Base-by-base conservation (phyloP, 2,329 filamentous ascomycete species). In the Lojkania enalia region DNA sequence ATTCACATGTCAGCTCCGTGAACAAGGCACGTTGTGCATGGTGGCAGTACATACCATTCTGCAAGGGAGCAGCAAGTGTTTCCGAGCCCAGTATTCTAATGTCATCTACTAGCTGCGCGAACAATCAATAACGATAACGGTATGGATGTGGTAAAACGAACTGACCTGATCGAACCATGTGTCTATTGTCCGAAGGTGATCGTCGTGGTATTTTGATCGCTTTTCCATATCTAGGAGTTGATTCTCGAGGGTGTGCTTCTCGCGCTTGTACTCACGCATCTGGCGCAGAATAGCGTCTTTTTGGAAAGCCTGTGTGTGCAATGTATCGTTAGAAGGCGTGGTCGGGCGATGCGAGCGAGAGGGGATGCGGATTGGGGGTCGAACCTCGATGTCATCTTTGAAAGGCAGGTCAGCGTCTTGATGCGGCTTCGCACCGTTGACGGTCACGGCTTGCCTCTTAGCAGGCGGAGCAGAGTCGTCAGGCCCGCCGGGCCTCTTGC, bases 261-360 rank as follows among this genome's bases (percentile, higher is more conserved):
- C 90, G 59, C 94, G 85, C 74, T 95, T 96, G 73, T 95, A 96
- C 73, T 97, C 94, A 67, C 90, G 88, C 90, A 99, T 96, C 74
- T 96, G 92, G 46, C 95, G 89, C 63, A 88, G 86, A 68, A 99
- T 96, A 54, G 94, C 94, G 76, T 96, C 94, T 75, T 97, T 99
- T 74, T 92, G 88, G 64, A 87, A 94, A 67, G 87, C 84, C 90
- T 95, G 72, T 60, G 70, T 49, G 41, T 18, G 19, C n/a, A 42
- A 48, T 31, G 44, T 41, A 51, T 48, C 30, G 50, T 70, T 67
- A 64, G 61, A 64, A 61, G 49, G 43, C 58, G 52, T 55, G 51
- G 44, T 18, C 49, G 54, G 42, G 33, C 46, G 52, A 35, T 32
- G 35, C 33, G 37, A 37, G 20, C 37, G 48, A 49, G 46, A 37